Conservation (phyloP, 2,329 filamentous ascomycete species). For the Hyphodiscus sp. region DNA sequence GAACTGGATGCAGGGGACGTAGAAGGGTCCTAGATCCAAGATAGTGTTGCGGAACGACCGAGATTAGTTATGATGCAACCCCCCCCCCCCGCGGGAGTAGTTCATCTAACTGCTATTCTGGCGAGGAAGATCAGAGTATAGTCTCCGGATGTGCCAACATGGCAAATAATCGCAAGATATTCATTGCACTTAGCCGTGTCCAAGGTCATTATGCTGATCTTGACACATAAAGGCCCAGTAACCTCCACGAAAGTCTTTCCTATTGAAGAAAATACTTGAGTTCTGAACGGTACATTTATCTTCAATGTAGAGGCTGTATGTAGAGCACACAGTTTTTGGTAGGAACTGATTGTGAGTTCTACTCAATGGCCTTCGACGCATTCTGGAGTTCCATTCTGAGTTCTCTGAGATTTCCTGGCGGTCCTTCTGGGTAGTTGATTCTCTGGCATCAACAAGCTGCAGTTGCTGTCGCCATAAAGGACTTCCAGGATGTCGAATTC, state of each 20-base stretch:
- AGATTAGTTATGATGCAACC: not conserved
- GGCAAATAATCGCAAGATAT: too few relatives aligned
- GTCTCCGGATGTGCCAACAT: too few relatives aligned
- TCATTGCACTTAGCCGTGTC: not conserved
- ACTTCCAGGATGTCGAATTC: too few relatives aligned
- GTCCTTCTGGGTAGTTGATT: too few relatives aligned
- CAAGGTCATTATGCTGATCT: not conserved
- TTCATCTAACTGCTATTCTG: not conserved
- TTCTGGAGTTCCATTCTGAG: too few relatives aligned
- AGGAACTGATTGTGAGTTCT: too few relatives aligned
- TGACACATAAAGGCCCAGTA: not conserved
- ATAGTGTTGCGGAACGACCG: not conserved
- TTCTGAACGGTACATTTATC: not conserved
- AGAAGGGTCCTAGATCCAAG: not conserved
- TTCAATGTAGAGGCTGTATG: not conserved
- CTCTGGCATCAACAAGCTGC: too few relatives aligned
- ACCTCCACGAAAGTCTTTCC: not conserved
- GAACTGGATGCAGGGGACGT: not conserved
- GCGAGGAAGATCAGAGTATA: not conserved
- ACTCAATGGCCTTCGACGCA: too few relatives aligned
- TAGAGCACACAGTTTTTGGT: too few relatives aligned
- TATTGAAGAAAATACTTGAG: not conserved
- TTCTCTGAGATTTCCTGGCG: too few relatives aligned
- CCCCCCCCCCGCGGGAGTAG: too few relatives aligned
- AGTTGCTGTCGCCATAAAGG: too few relatives aligned